Percentiles rank a stretch among this genome's conserved stretches.
phyloP scores from a whole-genome alignment of 2,329 filamentous ascomycete genomes.

The Trichophyton rubrum region DNA sequence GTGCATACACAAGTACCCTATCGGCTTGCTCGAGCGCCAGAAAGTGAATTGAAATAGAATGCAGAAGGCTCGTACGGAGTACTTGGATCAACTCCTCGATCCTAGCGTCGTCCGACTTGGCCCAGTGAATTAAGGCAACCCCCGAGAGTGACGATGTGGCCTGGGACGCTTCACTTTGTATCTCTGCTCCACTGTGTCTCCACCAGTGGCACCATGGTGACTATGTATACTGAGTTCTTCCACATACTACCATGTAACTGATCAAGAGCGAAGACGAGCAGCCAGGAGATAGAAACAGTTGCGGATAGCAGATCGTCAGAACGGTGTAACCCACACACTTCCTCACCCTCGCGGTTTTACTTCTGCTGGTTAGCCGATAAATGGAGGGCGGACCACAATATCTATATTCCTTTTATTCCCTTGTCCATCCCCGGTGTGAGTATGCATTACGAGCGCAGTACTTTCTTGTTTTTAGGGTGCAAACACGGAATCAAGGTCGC shows the following conservation, averaged over 20 bases:
- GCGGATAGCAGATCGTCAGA: conserved; percentile 42
- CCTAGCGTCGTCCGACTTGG: no score
- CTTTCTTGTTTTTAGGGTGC: not conserved
- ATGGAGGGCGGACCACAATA: conserved; percentile 31
- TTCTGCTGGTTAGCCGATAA: conserved; percentile 59
- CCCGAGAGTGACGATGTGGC: conserved; percentile 43
- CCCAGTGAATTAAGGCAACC: not conserved
- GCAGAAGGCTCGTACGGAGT: no score
- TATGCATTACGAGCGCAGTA: not conserved
- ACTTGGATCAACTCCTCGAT: conserved; percentile 60
- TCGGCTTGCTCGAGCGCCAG: not conserved
- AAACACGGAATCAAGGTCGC: not conserved
- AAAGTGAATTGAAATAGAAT: conserved; percentile 43
- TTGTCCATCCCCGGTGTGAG: not conserved
- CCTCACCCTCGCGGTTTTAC: conserved; percentile 57
- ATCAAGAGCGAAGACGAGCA: conserved; percentile 79
- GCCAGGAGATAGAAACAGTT: conserved; percentile 68
- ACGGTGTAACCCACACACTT: conserved; percentile 25
- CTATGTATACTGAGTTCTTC: conserved; percentile 82
- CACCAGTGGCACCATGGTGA: conserved; percentile 44
- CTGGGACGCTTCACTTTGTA: conserved; percentile 67
- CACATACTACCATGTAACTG: conserved; percentile 51
- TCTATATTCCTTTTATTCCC: conserved; percentile 5
- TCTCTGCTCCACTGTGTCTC: conserved; percentile 56
- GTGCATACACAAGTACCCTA: not conserved